A percentile compares a stretch with the other conserved stretches of the same genome.
These are phyloP conservation scores for Mitragyna speciosa DNA, from an alignment of 257 asterid genomes.

Conservation along the genomic window DNA sequence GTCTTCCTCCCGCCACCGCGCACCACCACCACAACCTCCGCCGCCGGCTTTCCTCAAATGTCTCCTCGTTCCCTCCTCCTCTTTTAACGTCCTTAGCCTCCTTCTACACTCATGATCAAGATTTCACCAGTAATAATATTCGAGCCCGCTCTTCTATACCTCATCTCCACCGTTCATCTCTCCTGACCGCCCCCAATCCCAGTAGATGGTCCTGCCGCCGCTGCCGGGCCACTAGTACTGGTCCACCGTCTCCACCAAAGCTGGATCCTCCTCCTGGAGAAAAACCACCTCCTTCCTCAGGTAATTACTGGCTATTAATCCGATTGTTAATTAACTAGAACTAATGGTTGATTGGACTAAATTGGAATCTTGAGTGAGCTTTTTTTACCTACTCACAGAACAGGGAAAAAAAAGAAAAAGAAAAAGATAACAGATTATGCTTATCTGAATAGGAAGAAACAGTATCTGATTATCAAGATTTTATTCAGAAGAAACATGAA, in stretches of 20 bases:
- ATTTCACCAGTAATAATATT: neutral
- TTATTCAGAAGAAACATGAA: no score
- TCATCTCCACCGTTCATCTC: conserved; percentile 40
- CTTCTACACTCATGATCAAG: neutral
- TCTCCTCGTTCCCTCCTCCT: conserved; percentile 12
- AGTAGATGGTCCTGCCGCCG: conserved; percentile 30
- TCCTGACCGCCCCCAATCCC: conserved; percentile 21
- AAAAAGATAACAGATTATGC: neutral
- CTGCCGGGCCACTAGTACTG: conserved; percentile 52
- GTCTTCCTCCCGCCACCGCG: conserved; percentile 22
- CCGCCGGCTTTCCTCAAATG: conserved; percentile 5
- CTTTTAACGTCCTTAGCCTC: neutral
- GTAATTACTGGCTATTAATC: conserved; percentile 20
- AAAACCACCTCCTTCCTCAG: conserved; percentile 36
- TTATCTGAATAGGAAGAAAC: neutral
- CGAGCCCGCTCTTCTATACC: conserved; percentile 5
- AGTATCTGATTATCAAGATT: neutral
- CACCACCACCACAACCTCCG: conserved; percentile 17
- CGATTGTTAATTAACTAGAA: no score
- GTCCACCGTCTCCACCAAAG: conserved; percentile 39
- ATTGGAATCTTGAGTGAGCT: neutral
- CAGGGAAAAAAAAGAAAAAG: no score
- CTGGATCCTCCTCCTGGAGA: conserved; percentile 54
- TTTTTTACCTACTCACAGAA: no score
- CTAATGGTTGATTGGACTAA: neutral